Evolutionary conservation across 768 basidiomycete genomes (phyloP).

Genomic region (Mycena epipterygia): DNA sequence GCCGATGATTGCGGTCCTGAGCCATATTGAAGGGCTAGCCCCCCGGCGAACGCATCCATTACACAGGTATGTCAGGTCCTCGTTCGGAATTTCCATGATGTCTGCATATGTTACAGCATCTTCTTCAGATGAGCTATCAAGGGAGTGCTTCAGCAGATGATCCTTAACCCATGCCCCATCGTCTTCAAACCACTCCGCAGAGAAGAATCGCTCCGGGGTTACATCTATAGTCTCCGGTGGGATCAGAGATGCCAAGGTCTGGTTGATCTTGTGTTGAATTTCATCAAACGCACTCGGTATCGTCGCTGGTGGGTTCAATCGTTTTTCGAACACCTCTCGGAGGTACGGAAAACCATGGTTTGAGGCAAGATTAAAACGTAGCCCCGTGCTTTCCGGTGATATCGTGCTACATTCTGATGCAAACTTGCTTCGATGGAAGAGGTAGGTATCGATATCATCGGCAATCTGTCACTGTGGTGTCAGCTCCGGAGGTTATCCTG

Average conservation of each 20-base stretch:
- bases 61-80: not conserved
- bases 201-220: not conserved
- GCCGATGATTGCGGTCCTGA: not conserved
- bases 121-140: not conserved
- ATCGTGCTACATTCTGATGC: too few relatives aligned
- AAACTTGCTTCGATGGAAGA: too few relatives aligned
- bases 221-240: slow-evolving; percentile 10
- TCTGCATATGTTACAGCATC: not conserved
- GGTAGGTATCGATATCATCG: too few relatives aligned
- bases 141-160: too few relatives aligned
- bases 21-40: not conserved
- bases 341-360: too few relatives aligned
- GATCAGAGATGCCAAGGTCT: not conserved
- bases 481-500: too few relatives aligned
- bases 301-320: slow-evolving; percentile 12
- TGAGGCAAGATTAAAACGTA: too few relatives aligned
- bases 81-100: not conserved
- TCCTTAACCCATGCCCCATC: too few relatives aligned
- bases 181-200: too few relatives aligned
- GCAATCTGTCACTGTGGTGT: too few relatives aligned
- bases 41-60: not conserved
- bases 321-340: slow-evolving; percentile 5
- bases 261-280: slow-evolving; percentile 15
- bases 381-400: too few relatives aligned
- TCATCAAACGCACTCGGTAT: not conserved